phyloP scores from a whole-genome alignment of 2,329 filamentous ascomycete genomes.

The Sphaceloma murrayae region DNA sequence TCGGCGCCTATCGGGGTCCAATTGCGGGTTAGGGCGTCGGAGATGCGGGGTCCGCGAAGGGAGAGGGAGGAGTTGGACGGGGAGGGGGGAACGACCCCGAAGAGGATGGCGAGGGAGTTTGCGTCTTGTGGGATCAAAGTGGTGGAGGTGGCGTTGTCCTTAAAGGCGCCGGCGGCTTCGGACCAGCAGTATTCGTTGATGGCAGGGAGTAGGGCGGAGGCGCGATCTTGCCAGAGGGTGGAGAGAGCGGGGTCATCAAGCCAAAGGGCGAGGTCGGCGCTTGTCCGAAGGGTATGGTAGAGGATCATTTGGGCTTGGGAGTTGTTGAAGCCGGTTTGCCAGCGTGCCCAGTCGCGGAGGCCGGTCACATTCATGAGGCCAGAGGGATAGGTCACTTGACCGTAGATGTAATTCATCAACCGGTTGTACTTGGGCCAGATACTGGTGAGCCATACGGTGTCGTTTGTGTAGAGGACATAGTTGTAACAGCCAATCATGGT shows the following conservation, averaged over 20 bases:
- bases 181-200: conserved; percentile 28
- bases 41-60: conserved; percentile 17
- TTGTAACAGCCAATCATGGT: conserved; percentile 51
- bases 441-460: conserved; percentile 38
- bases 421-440: conserved; percentile 43
- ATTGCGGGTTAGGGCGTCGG: conserved; percentile 36
- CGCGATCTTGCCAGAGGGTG: conserved; percentile 21
- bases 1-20: conserved; percentile 49
- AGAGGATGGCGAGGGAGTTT: conserved; percentile 24
- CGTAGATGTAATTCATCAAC: conserved; percentile 40
- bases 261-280: conserved; percentile 26
- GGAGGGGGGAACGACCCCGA: conserved; percentile 19
- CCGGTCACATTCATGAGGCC: conserved; percentile 44
- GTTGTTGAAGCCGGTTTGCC: conserved; percentile 42
- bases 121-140: conserved; percentile 39
- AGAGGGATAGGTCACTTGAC: conserved; percentile 33
- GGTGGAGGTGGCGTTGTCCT: conserved; percentile 31
- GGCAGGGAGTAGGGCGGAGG: conserved; percentile 21
- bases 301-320: conserved; percentile 45
- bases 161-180: conserved; percentile 24
- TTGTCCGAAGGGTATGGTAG: conserved; percentile 34
- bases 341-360: conserved; percentile 44
- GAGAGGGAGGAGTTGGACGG: conserved; percentile 19
- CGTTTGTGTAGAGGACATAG: conserved; percentile 48
- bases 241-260: conserved; percentile 23